These are phyloP conservation scores for Talaromyces amestolkiae DNA, from an alignment of 2,329 filamentous ascomycete genomes.

Conservation along the genomic window DNA sequence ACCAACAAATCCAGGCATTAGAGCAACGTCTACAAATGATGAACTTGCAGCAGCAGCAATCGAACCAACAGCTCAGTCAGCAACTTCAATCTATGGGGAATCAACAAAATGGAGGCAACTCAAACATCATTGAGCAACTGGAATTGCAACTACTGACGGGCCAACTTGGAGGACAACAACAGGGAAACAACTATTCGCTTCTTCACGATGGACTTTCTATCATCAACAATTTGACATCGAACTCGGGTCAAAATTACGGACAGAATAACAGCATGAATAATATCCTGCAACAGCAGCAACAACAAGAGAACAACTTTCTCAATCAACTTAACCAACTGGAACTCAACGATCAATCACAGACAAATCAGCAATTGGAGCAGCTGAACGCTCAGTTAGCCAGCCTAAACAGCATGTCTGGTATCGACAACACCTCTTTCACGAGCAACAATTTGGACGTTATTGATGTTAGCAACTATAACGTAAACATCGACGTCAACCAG, in stretches of 20 bases:
- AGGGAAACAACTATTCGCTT: background rate
- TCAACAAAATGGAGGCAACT: background rate
- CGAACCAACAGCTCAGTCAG: slow-evolving; percentile 6
- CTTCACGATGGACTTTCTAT: slow-evolving; percentile 4
- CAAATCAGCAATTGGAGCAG: slow-evolving; percentile 11
- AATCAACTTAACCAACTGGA: slow-evolving; percentile 4
- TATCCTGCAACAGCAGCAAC: slow-evolving; percentile 13
- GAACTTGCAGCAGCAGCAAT: slow-evolving; percentile 16
- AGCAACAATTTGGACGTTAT: background rate
- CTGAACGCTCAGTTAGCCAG: slow-evolving; percentile 15
- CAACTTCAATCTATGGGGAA: background rate
- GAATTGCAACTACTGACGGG: slow-evolving; percentile 7
- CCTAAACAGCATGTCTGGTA: slow-evolving; percentile 6
- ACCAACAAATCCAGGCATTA: slow-evolving; percentile 14
- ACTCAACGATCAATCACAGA: slow-evolving; percentile 5
- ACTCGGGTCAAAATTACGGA: background rate
- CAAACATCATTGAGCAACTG: slow-evolving; percentile 9
- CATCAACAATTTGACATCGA: slow-evolving; percentile 9
- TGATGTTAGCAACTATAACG: slow-evolving; percentile 11
- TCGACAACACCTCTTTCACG: background rate
- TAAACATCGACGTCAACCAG: slow-evolving; percentile 10
- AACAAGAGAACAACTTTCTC: slow-evolving; percentile 1
- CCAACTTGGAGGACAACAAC: slow-evolving; percentile 14
- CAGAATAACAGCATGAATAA: slow-evolving; percentile 3
- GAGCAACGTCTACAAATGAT: slow-evolving; percentile 16